phyloP scores from a whole-genome alignment of 2,329 filamentous ascomycete species.

The Apiospora marii region DNA sequence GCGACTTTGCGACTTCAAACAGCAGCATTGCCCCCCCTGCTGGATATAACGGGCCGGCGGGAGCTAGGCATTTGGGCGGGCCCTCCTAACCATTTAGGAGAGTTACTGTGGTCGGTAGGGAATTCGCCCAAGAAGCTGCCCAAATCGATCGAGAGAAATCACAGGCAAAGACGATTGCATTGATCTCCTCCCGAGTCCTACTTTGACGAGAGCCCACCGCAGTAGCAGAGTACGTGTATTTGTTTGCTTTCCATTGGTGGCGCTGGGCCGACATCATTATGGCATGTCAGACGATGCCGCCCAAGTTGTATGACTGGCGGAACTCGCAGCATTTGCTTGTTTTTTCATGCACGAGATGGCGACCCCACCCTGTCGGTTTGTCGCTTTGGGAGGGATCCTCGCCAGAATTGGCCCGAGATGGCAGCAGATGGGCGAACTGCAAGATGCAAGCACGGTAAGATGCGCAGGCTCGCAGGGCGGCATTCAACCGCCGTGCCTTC shows the following conservation, averaged over 20 bases:
- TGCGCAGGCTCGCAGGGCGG: neutral
- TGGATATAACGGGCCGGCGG: slow-evolving; percentile 17
- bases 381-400: slow-evolving; percentile 13
- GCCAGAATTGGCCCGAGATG: slow-evolving; percentile 11
- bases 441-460: slow-evolving; percentile 14
- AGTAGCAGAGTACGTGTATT: neutral
- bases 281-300: neutral
- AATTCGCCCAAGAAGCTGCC: neutral
- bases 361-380: slow-evolving; percentile 14
- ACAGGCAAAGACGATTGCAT: neutral
- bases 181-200: neutral
- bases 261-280: neutral
- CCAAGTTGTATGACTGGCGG: neutral
- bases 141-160: slow-evolving; percentile 3
- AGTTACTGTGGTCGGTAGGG: neutral
- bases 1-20: slow-evolving; percentile 9
- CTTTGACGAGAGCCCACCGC: neutral
- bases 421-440: slow-evolving; percentile 1
- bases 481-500: neutral
- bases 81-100: neutral
- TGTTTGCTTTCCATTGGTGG: neutral
- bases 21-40: neutral
- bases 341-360: slow-evolving; percentile 10
- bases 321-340: neutral
- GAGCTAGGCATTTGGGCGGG: slow-evolving; percentile 14